Conservation (phyloP, 179 eudicot genomes). For the Silene noctiflora region DNA sequence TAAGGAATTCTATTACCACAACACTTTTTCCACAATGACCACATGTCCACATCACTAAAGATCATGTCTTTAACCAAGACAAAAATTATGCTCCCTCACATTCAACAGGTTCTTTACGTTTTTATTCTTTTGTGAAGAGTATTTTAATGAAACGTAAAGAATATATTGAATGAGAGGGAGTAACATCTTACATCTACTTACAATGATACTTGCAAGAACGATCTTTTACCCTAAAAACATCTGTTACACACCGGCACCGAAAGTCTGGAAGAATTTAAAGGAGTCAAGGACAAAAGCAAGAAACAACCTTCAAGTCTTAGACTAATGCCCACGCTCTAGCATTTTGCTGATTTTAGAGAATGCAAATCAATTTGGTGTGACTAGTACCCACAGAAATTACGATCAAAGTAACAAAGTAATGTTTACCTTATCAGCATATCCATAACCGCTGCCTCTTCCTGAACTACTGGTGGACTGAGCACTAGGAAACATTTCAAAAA, state of each 20-base stretch:
- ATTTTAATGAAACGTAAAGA: too few species aligned
- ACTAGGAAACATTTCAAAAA: slow-evolving; percentile 30
- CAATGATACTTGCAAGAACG: background rate
- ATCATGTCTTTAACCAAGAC: background rate
- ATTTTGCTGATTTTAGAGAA: background rate
- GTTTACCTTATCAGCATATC: slow-evolving; percentile 93
- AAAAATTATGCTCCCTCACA: background rate
- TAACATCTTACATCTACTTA: background rate
- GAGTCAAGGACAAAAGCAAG: background rate
- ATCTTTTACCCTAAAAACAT: background rate
- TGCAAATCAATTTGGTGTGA: background rate
- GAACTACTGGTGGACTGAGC: slow-evolving; percentile 54
- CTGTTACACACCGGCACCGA: background rate
- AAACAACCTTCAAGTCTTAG: background rate
- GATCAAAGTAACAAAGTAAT: slow-evolving; percentile 13
- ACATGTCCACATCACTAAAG: background rate
- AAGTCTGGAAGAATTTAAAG: background rate
- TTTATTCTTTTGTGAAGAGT: too few species aligned
- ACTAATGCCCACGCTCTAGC: background rate
- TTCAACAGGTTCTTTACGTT: too few species aligned
- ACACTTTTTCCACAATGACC: background rate
- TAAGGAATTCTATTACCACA: too few species aligned
- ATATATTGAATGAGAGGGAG: too few species aligned
- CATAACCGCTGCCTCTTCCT: slow-evolving; percentile 78
- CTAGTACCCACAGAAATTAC: background rate